Evolutionary conservation across 2,329 filamentous ascomycete genomes (phyloP).

Genomic region (Reticulascus tulasneorum): DNA sequence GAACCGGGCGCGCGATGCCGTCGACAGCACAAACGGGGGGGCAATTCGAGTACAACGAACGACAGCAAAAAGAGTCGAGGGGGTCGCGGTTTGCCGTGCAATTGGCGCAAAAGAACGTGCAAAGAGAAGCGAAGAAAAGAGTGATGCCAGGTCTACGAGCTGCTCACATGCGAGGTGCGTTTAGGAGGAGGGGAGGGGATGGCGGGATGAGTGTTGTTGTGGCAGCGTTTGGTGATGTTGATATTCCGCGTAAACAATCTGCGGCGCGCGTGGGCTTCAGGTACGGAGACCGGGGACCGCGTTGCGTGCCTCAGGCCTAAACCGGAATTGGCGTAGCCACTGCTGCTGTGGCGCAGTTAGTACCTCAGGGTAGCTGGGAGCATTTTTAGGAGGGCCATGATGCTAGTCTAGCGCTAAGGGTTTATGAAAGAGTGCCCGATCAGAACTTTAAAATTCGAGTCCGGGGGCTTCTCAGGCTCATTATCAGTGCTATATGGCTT

Average conservation of each 20-base stretch:
- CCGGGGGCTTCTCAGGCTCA: too few relatives aligned
- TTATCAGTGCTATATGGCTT: too few relatives aligned
- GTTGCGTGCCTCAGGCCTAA: too few relatives aligned
- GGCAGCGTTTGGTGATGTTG: conserved; percentile 14
- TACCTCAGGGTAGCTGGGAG: too few relatives aligned
- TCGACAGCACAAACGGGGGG: conserved; percentile 2
- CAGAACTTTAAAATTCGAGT: too few relatives aligned
- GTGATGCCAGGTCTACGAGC: conserved; percentile 11
- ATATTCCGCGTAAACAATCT: conserved; percentile 15
- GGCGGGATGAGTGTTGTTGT: conserved; percentile 3
- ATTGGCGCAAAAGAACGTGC: conserved; percentile 7
- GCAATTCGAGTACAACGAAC: conserved; percentile 1
- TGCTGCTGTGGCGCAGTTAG: too few relatives aligned
- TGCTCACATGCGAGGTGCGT: conserved; percentile 10
- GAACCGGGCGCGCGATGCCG: conserved; percentile 5
- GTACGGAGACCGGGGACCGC: too few relatives aligned
- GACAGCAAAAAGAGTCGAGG: background rate
- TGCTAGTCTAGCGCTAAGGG: too few relatives aligned
- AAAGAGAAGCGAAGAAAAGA: conserved; percentile 6
- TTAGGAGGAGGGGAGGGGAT: conserved; percentile 1
- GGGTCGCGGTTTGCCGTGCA: conserved; percentile 5
- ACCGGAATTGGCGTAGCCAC: too few relatives aligned
- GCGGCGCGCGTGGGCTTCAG: too few relatives aligned
- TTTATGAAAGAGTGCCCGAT: too few relatives aligned
- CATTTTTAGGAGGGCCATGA: too few relatives aligned